Evolutionary conservation across 2,329 filamentous ascomycete species (phyloP), one percentile per base, ranked within the genome.

Genomic region (Myriosclerotinia curreyana): DNA sequence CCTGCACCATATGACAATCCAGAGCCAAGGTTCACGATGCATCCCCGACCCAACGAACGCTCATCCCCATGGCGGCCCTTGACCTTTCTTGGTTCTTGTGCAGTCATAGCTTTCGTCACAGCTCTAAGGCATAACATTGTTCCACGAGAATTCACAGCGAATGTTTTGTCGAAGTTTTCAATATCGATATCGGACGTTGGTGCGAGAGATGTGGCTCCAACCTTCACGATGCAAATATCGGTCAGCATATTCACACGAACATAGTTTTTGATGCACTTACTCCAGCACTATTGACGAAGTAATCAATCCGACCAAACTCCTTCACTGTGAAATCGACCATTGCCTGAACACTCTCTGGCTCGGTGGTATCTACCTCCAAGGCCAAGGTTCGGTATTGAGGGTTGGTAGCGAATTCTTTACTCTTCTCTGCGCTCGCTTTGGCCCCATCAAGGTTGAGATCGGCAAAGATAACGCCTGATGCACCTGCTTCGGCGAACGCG

Each of bases 251-350:
- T 40, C 3, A 25, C 3, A 25, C 0, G 31, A 40, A n/a, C n/a
- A n/a, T n/a, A n/a, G n/a, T n/a, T n/a, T n/a, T n/a, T n/a, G n/a
- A n/a, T n/a, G n/a, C n/a, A 40, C 34, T 25, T 14, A 69, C 66
- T 17, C 68, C 68, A 0, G 83, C 83, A 6, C 83, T 76, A 58
- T 86, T 84, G 6, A 81, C 80, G 25, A 81, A 80, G 7, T 82
- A 82, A 66, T 83, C 79, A 20, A 85, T 77, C 51, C 77, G 78
- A 9, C 81, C 82, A 58, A 81, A 81, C 40, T 76, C 76, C 25
- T 75, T 67, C n/a, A 84, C 70, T 28, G 78, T 76, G 5, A 58
- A 9, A 17, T 69, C 60, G 17, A 76, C 66, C 68, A 76, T 71
- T 0, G 42, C 40, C 44, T 74, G 60, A 14, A 76, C 70, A 36